Evolutionary conservation across 2,329 filamentous ascomycete genomes (phyloP), one percentile per base, ranked within the genome.

Genomic region (Hypomyces perniciosus): DNA sequence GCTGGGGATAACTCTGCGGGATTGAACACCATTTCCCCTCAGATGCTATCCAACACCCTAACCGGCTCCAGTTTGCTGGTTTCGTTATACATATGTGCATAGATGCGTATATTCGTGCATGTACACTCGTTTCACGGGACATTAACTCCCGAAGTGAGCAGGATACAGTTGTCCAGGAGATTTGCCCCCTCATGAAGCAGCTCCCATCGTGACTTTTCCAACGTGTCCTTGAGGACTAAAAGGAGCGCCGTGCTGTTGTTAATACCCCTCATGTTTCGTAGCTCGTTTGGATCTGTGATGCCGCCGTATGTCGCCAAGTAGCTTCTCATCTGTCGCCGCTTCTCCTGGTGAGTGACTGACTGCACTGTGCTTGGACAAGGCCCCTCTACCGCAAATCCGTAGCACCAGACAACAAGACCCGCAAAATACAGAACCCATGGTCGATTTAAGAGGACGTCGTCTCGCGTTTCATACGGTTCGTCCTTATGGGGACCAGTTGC

Each of bases 401-500:
- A 99, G 54, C 84, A 90, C 93, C 93, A 99, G 1, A 97, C 88
- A 26, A 96, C 89, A 10, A 99, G 77, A 0, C 85, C 84, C 1
- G 93, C 89, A 64, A 96, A 95, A 69, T 96, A 99, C 46, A 97
- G 75, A 8, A 96, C 90, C 92, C 93, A 99, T 0, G 92, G 89
- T 12, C 93, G 79, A 62, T 97, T 95, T 53, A 97, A 78, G 2
- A 96, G 77, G 48, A 90, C 87, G 61, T 99, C 93, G 60, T 96
- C 88, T 20, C 90, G 81, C 1, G 91, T 90, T 13, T 84, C 85
- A 67, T 97, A 99, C 6, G 78, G 68, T 50, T 73, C 65, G 46
- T 72, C 73, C 4, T 71, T 71, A 13, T 68, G 65, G 46, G 72
- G 71, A 31, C 64, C 68, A 26, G 68, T 66, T 1, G 70, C 62